Evolutionary conservation across 768 basidiomycete genomes (phyloP).

Genomic region (Arthromyces matolae): DNA sequence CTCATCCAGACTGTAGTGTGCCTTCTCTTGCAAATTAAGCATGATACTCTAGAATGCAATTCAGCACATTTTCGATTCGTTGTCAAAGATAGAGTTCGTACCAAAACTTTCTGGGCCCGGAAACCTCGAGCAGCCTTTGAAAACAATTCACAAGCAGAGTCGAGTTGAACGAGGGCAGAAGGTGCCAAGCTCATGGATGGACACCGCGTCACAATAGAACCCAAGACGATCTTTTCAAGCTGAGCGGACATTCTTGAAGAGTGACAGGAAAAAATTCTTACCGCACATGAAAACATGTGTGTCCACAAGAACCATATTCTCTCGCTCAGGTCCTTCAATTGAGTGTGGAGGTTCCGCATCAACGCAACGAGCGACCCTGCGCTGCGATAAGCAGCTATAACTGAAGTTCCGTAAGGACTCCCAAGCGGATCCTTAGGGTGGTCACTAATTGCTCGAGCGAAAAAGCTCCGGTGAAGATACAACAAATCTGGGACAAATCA

Average conservation of each 20-base stretch:
- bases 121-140: slow-evolving; percentile 66
- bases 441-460: slow-evolving; percentile 68
- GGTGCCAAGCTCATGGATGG: slow-evolving; percentile 77
- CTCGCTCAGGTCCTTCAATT: slow-evolving; percentile 59
- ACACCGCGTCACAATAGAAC: slow-evolving; percentile 73
- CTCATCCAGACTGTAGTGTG: slow-evolving; percentile 61
- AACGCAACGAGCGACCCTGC: slow-evolving; percentile 68
- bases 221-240: slow-evolving; percentile 56
- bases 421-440: slow-evolving; percentile 72
- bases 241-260: slow-evolving; percentile 5
- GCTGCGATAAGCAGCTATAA: slow-evolving; percentile 71
- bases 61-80: not conserved
- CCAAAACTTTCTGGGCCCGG: slow-evolving; percentile 61
- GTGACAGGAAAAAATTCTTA: slow-evolving; percentile 30
- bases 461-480: slow-evolving; percentile 71
- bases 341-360: slow-evolving; percentile 64
- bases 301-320: slow-evolving; percentile 65
- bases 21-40: slow-evolving; percentile 59
- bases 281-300: slow-evolving; percentile 65
- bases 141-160: slow-evolving; percentile 73
- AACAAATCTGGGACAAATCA: slow-evolving; percentile 61
- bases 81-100: slow-evolving; percentile 27
- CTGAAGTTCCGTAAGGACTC: slow-evolving; percentile 68
- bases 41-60: slow-evolving; percentile 51
- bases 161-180: slow-evolving; percentile 67